A percentile compares a stretch with the other conserved stretches of the same genome.
Conservation (phyloP, 2,329 filamentous ascomycete genomes). For the Colletotrichum costaricense region DNA sequence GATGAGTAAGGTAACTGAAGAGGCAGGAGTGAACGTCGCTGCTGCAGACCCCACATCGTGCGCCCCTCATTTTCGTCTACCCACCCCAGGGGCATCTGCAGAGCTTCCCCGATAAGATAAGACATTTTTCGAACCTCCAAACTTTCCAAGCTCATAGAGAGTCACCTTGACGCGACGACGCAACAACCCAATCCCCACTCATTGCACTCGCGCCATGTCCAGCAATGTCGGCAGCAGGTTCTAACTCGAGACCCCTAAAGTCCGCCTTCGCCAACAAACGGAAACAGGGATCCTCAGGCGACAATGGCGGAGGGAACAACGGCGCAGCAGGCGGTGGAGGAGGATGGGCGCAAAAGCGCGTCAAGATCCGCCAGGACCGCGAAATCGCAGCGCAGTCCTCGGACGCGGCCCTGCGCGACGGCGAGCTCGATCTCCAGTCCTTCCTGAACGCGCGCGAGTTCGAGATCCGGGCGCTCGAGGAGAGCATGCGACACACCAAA, state of each 20-base stretch:
- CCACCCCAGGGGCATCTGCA: not conserved
- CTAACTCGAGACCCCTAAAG: conserved; percentile 23
- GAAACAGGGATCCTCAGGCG: conserved; percentile 39
- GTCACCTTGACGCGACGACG: conserved; percentile 22
- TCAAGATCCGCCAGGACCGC: conserved; percentile 59
- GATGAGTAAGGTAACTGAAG: not conserved
- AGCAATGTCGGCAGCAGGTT: conserved; percentile 32
- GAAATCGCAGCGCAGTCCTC: conserved; percentile 62
- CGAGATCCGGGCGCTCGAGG: conserved; percentile 87
- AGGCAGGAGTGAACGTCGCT: not conserved
- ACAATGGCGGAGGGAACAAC: conserved; percentile 26
- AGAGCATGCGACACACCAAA: conserved; percentile 83
- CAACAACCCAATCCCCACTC: not conserved
- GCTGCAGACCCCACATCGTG: not conserved
- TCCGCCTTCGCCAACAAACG: conserved; percentile 40
- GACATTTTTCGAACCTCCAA: conserved; percentile 17
- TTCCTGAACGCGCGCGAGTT: conserved; percentile 90
- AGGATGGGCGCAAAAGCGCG: conserved; percentile 53
- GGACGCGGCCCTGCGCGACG: conserved; percentile 69
- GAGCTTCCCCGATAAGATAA: conserved; percentile 30
- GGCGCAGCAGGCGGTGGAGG: conserved; percentile 31
- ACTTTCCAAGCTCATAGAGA: not conserved
- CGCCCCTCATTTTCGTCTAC: conserved; percentile 3
- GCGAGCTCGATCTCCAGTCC: conserved; percentile 84
- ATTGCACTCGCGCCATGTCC: conserved; percentile 19